Evolutionary conservation across 2,329 filamentous ascomycete species (phyloP).

Genomic region (Pseudocercospora cruenta): DNA sequence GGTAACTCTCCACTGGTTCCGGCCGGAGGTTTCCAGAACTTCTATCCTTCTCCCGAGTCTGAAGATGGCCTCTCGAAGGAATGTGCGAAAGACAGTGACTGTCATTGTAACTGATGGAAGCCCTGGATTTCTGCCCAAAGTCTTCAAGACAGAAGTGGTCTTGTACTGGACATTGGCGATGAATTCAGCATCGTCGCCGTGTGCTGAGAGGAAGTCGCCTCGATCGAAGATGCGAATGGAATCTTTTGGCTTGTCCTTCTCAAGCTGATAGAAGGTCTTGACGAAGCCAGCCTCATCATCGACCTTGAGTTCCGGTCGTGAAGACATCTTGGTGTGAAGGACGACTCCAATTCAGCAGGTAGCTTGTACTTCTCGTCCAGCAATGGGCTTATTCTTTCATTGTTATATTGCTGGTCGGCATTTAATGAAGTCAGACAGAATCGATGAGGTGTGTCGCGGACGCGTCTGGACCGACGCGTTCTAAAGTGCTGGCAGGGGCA

Average conservation of each 20-base stretch:
- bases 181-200: conserved; percentile 81
- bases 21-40: conserved; percentile 78
- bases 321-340: conserved; percentile 49
- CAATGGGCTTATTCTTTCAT: not conserved
- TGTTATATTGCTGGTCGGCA: too few species aligned
- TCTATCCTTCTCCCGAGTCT: conserved; percentile 88
- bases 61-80: conserved; percentile 91
- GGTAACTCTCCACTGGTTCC: conserved; percentile 87
- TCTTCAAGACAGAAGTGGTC: conserved; percentile 91
- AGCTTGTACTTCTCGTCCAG: not conserved
- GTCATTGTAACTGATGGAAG: conserved; percentile 95
- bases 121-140: conserved; percentile 81
- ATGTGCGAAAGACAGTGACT: conserved; percentile 90
- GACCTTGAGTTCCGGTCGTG: conserved; percentile 66
- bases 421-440: too few species aligned
- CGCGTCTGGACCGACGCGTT: not conserved
- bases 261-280: conserved; percentile 88
- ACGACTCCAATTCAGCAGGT: too few species aligned
- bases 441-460: not conserved
- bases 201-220: conserved; percentile 94
- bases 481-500: not conserved
- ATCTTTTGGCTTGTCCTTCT: conserved; percentile 69
- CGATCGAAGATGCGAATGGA: conserved; percentile 91
- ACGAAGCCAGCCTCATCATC: conserved; percentile 98
- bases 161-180: conserved; percentile 89